A percentile compares a stretch with the other conserved stretches of the same genome.
Evolutionary conservation across 768 basidiomycete species (phyloP).

Genomic region (Pleurotus cornucopiae): DNA sequence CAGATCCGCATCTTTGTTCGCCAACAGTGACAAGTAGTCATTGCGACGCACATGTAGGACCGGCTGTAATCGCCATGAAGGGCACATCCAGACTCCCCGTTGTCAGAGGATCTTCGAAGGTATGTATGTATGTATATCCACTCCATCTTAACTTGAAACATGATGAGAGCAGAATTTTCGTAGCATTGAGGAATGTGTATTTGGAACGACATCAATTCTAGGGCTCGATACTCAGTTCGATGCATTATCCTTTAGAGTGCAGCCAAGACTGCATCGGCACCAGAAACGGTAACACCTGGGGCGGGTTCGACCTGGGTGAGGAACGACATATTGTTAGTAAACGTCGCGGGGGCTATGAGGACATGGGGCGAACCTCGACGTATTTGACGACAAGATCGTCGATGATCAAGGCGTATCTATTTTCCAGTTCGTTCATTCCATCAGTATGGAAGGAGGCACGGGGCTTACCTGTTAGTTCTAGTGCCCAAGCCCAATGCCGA

Average conservation of each 20-base stretch:
- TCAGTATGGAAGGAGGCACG: not conserved
- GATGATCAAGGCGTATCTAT: constrained; percentile 45
- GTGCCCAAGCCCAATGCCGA: constrained; percentile 31
- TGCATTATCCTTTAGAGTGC: constrained; percentile 25
- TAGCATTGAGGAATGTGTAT: too few relatives aligned
- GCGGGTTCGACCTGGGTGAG: constrained; percentile 42
- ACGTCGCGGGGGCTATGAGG: not conserved
- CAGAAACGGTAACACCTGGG: constrained; percentile 49
- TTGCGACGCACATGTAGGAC: too few relatives aligned
- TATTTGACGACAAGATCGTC: constrained; percentile 71
- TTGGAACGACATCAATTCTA: too few relatives aligned
- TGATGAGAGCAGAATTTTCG: too few relatives aligned
- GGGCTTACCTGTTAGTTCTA: constrained; percentile 51
- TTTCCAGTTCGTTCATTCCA: not conserved
- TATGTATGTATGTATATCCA: too few relatives aligned
- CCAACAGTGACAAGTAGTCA: too few relatives aligned
- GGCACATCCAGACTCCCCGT: too few relatives aligned
- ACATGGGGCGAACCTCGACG: constrained; percentile 40
- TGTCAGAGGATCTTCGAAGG: too few relatives aligned
- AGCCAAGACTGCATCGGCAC: constrained; percentile 57
- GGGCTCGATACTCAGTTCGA: not conserved
- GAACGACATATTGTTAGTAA: constrained; percentile 8
- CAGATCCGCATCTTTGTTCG: too few relatives aligned
- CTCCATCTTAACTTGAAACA: too few relatives aligned
- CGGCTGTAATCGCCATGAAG: too few relatives aligned